Conservation (phyloP, 805 yeast genomes). For the Novakomyces olei region DNA sequence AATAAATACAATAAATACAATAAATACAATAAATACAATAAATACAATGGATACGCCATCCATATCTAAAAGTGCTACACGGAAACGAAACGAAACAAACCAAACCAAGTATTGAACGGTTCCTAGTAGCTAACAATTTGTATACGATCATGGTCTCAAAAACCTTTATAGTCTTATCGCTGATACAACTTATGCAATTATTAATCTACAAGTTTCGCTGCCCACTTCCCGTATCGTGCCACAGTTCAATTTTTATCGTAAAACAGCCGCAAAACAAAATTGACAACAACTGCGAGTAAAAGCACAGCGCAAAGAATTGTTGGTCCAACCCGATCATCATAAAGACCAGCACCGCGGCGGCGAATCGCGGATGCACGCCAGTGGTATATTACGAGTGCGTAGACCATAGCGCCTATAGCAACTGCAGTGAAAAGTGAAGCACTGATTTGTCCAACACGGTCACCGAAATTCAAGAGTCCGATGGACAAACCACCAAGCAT, state of each 20-base stretch:
- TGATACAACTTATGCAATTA: too few species aligned
- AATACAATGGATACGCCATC: too few species aligned
- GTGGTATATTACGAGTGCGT: conserved; percentile 87
- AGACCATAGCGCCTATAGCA: conserved; percentile 94
- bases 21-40: too few species aligned
- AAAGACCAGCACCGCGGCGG: conserved; percentile 96
- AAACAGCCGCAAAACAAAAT: conserved; percentile 58
- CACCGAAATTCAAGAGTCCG: conserved; percentile 91
- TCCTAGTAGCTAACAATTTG: too few species aligned
- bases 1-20: too few species aligned
- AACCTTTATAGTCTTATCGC: too few species aligned
- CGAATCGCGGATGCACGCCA: conserved; percentile 99
- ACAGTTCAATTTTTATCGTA: conserved; percentile 8
- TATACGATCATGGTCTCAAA: too few species aligned
- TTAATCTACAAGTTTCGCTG: too few species aligned
- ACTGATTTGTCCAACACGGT: conserved; percentile 40
- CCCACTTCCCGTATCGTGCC: too few species aligned
- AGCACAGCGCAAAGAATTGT: conserved; percentile 89
- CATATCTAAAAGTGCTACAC: too few species aligned
- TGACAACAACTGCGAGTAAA: conserved; percentile 78
- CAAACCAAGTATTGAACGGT: too few species aligned
- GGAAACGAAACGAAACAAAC: too few species aligned
- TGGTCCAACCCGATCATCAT: conserved; percentile 96
- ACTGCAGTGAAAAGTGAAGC: conserved; percentile 88
- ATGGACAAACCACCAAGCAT: conserved; percentile 91